Percentiles rank a stretch among this genome's conserved stretches.
phyloP scores from a whole-genome alignment of 768 basidiomycete genomes.

The Harrya chromipes region DNA sequence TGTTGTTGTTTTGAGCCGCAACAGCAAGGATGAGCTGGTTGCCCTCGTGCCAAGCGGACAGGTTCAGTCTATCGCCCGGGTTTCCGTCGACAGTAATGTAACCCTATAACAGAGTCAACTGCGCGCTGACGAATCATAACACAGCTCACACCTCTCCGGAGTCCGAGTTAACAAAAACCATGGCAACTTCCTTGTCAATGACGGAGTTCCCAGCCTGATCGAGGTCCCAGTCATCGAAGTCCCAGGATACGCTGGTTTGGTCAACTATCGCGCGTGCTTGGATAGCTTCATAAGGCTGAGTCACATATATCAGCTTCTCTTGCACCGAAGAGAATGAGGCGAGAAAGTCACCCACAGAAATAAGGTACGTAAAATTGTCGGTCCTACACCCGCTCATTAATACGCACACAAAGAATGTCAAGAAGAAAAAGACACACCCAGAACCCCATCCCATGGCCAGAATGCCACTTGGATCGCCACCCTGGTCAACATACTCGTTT shows the following conservation, averaged over 20 bases:
- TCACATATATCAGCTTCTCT: background rate
- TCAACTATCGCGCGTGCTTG: constrained; percentile 65
- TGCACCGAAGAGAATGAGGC: too few species aligned
- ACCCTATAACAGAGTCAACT: constrained; percentile 23
- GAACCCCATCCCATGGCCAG: constrained; percentile 94
- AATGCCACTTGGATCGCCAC: constrained; percentile 58
- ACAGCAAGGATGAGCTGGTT: constrained; percentile 46
- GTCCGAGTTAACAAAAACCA: constrained; percentile 81
- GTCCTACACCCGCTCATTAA: constrained; percentile 40
- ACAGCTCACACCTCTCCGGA: constrained; percentile 61
- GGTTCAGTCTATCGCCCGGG: constrained; percentile 35
- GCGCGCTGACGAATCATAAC: background rate
- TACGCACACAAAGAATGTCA: background rate
- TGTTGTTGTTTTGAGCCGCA: constrained; percentile 69
- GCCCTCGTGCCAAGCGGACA: constrained; percentile 38
- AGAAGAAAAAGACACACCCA: constrained; percentile 38
- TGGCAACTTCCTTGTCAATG: constrained; percentile 53
- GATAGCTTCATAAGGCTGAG: constrained; percentile 76
- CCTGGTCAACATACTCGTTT: constrained; percentile 63
- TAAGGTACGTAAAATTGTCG: constrained; percentile 71
- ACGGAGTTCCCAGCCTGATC: constrained; percentile 45
- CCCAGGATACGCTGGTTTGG: constrained; percentile 65
- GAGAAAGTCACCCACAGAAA: constrained; percentile 49
- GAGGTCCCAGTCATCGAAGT: constrained; percentile 68
- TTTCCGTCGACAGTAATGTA: constrained; percentile 64